phyloP scores from a whole-genome alignment of 306 rosid genomes.

The Trifolium dubium region DNA sequence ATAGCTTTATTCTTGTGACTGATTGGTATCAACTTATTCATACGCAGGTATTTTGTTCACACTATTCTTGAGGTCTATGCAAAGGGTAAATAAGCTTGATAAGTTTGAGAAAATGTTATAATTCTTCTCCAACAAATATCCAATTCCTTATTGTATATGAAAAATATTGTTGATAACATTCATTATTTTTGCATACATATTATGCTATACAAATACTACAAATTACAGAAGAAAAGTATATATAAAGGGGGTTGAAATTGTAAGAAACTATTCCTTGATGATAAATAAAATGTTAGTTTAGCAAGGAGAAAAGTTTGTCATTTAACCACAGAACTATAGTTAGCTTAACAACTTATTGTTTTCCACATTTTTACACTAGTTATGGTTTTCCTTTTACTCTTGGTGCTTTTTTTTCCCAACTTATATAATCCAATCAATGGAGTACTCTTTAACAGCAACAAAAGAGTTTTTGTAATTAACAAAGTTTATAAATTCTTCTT shows the following conservation, averaged over 20 bases:
- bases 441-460: too few species aligned
- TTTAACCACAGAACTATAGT: background rate
- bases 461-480: too few species aligned
- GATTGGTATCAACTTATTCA: conserved; percentile 14
- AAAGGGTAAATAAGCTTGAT: conserved; percentile 72
- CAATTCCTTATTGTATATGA: conserved; percentile 38
- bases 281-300: background rate
- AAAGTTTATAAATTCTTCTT: too few species aligned
- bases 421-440: too few species aligned
- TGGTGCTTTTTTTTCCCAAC: too few species aligned
- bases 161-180: conserved; percentile 16
- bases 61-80: conserved; percentile 71
- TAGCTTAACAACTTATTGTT: background rate
- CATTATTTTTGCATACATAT: conserved; percentile 21
- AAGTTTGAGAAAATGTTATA: conserved; percentile 81
- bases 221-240: conserved; percentile 13
- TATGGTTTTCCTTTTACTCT: background rate
- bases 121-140: conserved; percentile 18
- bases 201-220: conserved; percentile 14
- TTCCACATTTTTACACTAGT: background rate
- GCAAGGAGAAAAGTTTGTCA: background rate
- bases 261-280: conserved; percentile 12
- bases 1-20: conserved; percentile 16
- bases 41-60: conserved; percentile 71
- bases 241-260: conserved; percentile 13